These are phyloP conservation scores for Amanita exitialis DNA, from an alignment of 768 basidiomycete species.

Conservation along the genomic window DNA sequence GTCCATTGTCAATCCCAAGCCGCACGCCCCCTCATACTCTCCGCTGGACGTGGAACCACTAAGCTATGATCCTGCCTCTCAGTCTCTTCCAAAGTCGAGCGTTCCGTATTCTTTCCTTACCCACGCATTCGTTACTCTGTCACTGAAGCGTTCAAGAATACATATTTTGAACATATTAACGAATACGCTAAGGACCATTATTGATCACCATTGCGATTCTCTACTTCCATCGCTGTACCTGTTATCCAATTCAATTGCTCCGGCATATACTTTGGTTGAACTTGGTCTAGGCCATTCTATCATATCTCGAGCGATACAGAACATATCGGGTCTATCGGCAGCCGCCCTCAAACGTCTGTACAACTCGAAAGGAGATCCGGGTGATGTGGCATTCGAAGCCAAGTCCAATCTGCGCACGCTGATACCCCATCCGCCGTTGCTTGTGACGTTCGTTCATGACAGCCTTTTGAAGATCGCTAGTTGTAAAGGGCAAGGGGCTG, in stretches of 20 bases:
- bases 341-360: constrained; percentile 55
- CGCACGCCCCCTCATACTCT: constrained; percentile 14
- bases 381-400: constrained; percentile 82
- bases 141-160: constrained; percentile 64
- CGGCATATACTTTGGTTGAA: constrained; percentile 64
- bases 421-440: constrained; percentile 58
- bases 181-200: constrained; percentile 65
- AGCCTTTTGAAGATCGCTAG: constrained; percentile 56
- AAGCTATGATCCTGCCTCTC: constrained; percentile 29
- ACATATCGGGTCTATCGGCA: constrained; percentile 56
- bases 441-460: constrained; percentile 55
- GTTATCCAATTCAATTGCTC: constrained; percentile 70
- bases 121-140: constrained; percentile 49
- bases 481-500: constrained; percentile 67
- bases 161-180: constrained; percentile 58
- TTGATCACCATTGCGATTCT: constrained; percentile 53
- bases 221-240: constrained; percentile 74
- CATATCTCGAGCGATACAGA: constrained; percentile 61
- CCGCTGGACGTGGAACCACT: constrained; percentile 41
- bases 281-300: constrained; percentile 61
- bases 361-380: constrained; percentile 70
- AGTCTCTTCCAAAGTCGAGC: constrained; percentile 30
- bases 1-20: neutral
- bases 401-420: constrained; percentile 70
- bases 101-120: constrained; percentile 68